phyloP scores from a whole-genome alignment of 306 rosid species.

The Alnus rubra region DNA sequence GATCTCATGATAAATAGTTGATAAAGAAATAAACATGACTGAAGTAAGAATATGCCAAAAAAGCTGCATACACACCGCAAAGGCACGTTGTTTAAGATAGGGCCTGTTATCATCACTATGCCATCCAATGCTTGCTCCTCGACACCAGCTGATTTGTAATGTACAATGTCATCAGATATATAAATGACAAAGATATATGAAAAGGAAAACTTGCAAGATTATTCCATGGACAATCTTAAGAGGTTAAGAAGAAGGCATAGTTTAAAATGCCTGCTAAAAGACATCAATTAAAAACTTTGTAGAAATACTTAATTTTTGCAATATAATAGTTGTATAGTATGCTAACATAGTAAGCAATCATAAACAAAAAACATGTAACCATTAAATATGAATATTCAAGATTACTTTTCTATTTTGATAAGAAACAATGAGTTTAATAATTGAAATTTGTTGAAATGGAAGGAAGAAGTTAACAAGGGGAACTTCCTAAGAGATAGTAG shows the following conservation, averaged over 20 bases:
- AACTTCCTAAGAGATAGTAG: too few relatives aligned
- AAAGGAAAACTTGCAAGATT: neutral
- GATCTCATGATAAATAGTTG: neutral
- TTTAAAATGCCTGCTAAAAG: too few relatives aligned
- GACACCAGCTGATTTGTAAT: slow-evolving; percentile 62
- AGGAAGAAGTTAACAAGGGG: too few relatives aligned
- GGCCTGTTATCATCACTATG: slow-evolving; percentile 93
- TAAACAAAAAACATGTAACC: too few relatives aligned
- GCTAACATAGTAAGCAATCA: too few relatives aligned
- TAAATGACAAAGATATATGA: slow-evolving; percentile 4
- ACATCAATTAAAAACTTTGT: too few relatives aligned
- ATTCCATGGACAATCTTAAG: neutral
- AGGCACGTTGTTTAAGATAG: slow-evolving; percentile 80
- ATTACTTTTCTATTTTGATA: too few relatives aligned
- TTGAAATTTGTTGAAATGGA: too few relatives aligned
- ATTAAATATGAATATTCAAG: too few relatives aligned
- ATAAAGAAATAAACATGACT: neutral
- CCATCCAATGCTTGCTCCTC: slow-evolving; percentile 95
- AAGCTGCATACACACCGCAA: slow-evolving; percentile 55
- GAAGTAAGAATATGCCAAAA: slow-evolving; percentile 2
- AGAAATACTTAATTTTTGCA: too few relatives aligned
- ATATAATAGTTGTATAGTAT: too few relatives aligned
- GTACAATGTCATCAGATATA: slow-evolving; percentile 18
- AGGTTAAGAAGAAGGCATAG: neutral
- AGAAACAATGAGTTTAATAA: too few relatives aligned